Evolutionary conservation across 176 grass and related monocot genomes (phyloP).

Genomic region (Bromus sterilis): DNA sequence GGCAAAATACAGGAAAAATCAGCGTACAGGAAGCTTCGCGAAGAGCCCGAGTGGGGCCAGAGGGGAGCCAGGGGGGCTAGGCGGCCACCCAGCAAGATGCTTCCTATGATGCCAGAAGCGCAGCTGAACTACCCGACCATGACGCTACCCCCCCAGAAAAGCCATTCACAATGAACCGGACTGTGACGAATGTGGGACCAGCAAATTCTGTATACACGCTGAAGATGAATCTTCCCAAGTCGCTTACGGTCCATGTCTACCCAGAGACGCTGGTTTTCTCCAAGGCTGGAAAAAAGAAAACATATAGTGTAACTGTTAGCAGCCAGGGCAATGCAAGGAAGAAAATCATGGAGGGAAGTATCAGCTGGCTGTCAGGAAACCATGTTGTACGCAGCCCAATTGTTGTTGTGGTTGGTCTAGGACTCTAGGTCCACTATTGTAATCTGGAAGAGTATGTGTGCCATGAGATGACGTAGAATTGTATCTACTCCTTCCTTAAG

Average conservation of each 20-base stretch:
- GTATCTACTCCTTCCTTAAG: not conserved
- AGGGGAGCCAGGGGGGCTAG: no score
- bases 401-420: not conserved
- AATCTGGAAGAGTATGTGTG: not conserved
- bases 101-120: not conserved
- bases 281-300: not conserved
- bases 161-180: no score
- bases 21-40: no score
- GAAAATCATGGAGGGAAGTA: not conserved
- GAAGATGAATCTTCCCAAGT: not conserved
- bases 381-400: not conserved
- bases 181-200: not conserved
- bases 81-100: no score
- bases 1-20: no score
- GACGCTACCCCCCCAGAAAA: no score
- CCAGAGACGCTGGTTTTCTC: not conserved
- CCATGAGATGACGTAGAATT: no score
- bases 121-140: not conserved
- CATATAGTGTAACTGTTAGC: not conserved
- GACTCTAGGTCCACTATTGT: not conserved
- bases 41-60: no score
- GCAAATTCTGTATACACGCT: not conserved
- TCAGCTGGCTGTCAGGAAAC: not conserved
- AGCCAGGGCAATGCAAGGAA: not conserved
- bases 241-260: not conserved